Evolutionary conservation across 306 rosid genomes (phyloP).

Genomic region (Trifolium subterraneum): DNA sequence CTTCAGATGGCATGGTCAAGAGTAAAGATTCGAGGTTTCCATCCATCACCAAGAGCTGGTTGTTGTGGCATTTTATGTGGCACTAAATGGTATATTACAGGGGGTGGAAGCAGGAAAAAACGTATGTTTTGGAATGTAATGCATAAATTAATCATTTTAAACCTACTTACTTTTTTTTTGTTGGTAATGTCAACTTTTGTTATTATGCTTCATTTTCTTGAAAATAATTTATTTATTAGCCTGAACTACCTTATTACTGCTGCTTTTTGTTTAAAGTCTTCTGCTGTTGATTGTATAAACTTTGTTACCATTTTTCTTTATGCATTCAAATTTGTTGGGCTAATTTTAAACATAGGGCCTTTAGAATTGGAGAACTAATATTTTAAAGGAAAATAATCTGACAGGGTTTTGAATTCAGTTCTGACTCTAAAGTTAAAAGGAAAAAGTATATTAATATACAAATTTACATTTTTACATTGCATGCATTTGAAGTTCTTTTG

Average conservation of each 20-base stretch:
- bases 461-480: no score
- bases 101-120: constrained; percentile 95
- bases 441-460: no score
- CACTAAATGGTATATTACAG: constrained; percentile 91
- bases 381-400: constrained; percentile 2
- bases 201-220: constrained; percentile 19
- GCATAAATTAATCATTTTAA: constrained; percentile 24
- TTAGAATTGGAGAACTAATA: constrained; percentile 12
- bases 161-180: constrained; percentile 1
- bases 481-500: background rate
- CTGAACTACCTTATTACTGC: background rate
- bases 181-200: constrained; percentile 15
- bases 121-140: constrained; percentile 57
- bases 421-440: no score
- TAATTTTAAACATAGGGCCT: background rate
- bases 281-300: constrained; percentile 23
- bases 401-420: constrained; percentile 10
- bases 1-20: constrained; percentile 93
- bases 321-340: constrained; percentile 1
- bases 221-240: constrained; percentile 15
- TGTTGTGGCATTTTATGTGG: constrained; percentile 86
- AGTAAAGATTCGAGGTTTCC: constrained; percentile 82
- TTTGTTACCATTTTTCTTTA: constrained; percentile 1
- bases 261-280: constrained; percentile 9
- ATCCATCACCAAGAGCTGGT: constrained; percentile 95